phyloP scores from a whole-genome alignment of 768 basidiomycete species.

The Pleurotus pulmonarius region DNA sequence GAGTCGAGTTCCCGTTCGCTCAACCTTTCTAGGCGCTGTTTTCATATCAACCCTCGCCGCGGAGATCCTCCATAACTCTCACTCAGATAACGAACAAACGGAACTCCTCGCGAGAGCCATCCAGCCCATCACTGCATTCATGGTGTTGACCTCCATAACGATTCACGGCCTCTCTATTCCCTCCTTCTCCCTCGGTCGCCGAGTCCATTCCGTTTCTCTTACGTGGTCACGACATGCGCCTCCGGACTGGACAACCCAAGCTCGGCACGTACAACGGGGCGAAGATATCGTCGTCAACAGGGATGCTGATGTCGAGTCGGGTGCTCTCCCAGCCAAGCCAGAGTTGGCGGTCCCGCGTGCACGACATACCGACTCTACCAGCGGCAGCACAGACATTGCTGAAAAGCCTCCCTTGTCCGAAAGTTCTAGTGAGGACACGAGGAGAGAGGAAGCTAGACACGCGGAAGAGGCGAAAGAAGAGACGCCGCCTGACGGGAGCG shows the following conservation, averaged over 20 bases:
- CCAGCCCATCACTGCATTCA: constrained; percentile 91
- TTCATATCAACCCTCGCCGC: constrained; percentile 89
- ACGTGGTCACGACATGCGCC: constrained; percentile 83
- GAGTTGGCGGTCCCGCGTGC: constrained; percentile 9
- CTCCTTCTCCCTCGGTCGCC: constrained; percentile 85
- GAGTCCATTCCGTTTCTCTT: constrained; percentile 86
- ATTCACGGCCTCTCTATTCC: constrained; percentile 92
- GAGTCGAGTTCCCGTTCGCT: too few species aligned
- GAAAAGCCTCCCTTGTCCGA: constrained; percentile 11
- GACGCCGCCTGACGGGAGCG: constrained; percentile 41
- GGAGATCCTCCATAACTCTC: constrained; percentile 46
- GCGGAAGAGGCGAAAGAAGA: constrained; percentile 25
- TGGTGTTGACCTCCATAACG: constrained; percentile 89
- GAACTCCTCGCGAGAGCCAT: constrained; percentile 71
- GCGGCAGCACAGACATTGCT: background rate
- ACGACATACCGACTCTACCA: constrained; percentile 12
- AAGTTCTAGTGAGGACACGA: constrained; percentile 7
- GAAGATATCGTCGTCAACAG: constrained; percentile 80
- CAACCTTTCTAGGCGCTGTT: constrained; percentile 61
- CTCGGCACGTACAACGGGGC: constrained; percentile 63
- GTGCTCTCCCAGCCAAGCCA: constrained; percentile 17
- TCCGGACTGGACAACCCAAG: constrained; percentile 85
- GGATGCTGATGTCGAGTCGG: constrained; percentile 59
- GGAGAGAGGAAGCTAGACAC: constrained; percentile 14
- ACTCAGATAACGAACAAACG: constrained; percentile 36